Base-by-base conservation (phyloP, 2,329 filamentous ascomycete genomes). In the Calonectria honghensis region DNA sequence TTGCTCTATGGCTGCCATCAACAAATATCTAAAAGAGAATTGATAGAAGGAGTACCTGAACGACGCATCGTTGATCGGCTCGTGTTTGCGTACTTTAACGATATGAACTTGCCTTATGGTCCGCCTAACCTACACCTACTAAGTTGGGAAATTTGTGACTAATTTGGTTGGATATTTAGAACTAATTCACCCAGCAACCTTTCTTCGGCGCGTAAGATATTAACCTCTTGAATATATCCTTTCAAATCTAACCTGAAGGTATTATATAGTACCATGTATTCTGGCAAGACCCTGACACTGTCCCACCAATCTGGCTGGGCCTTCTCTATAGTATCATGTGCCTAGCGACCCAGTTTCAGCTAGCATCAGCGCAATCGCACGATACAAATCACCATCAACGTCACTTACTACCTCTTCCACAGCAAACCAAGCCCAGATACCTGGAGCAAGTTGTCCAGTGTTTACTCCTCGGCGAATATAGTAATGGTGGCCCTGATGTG, bases 311-410 rank as follows among this genome's bases (percentile, higher is more conserved):
- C n/a, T 65, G 61, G 61, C 61, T 65, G 6, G 61, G 61, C 2
- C 61, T 65, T n/a, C 41, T 65, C 10, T 65, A 65, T 41, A 65
- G 39, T 18, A 65, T 65, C 18, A 45, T 65, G 61, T 65, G 39
- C 29, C 7, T 65, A 6, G 41, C 61, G 4, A 65, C 61, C 18
- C 39, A 65, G 24, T 63, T 63, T 27, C 57, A 63, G 9, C 57
- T 63, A 14, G 57, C 57, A 18, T 63, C 57, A 11, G 57, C 57
- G 1, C 57, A 63, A 29, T 63, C 24, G 3, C 57, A 63, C 11
- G 57, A 63, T 14, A 20, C 24, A 29, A 18, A 14, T 14, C 27
- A 29, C 5, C 24, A 24, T 2, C 61, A 65, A 18, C 39, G 45
- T 32, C 27, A 50, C 14, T 50, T 41, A 6, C 41, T 50, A 18